Evolutionary conservation across 2,329 filamentous ascomycete species (phyloP).

Genomic region (Alternaria sp.): DNA sequence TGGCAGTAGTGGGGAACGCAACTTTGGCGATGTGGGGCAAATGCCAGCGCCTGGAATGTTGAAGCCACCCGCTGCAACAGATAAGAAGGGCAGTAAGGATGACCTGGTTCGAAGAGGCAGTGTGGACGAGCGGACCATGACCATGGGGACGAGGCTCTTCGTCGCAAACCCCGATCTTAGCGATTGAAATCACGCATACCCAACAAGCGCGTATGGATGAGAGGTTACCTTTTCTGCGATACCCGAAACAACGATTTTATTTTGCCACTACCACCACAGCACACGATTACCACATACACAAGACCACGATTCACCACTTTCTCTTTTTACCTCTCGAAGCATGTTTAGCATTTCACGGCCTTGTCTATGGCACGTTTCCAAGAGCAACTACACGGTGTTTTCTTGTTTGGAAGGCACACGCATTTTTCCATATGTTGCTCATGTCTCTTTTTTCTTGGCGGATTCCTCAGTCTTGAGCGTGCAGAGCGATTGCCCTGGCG

Average conservation of each 20-base stretch:
- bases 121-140: conserved; percentile 81
- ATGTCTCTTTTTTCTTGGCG: not conserved
- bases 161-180: conserved; percentile 82
- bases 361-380: not conserved
- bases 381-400: not conserved
- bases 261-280: conserved; percentile 8
- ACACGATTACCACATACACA: conserved; percentile 1
- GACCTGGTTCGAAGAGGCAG: conserved; percentile 79
- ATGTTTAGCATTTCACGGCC: not conserved
- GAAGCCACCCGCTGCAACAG: conserved; percentile 53
- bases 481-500: conserved; percentile 4
- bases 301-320: not conserved
- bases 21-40: conserved; percentile 61
- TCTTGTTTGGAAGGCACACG: not conserved
- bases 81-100: conserved; percentile 64
- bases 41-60: conserved; percentile 50
- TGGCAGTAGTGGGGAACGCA: conserved; percentile 52
- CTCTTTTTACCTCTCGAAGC: not conserved
- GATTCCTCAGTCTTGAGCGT: not conserved
- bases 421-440: conserved; percentile 2
- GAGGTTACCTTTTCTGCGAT: conserved; percentile 34
- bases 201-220: not conserved
- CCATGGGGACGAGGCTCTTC: conserved; percentile 74
- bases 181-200: conserved; percentile 45
- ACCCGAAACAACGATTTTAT: conserved; percentile 30